Conservation (phyloP, 306 rosid species). For the Mucuna pruriens region DNA sequence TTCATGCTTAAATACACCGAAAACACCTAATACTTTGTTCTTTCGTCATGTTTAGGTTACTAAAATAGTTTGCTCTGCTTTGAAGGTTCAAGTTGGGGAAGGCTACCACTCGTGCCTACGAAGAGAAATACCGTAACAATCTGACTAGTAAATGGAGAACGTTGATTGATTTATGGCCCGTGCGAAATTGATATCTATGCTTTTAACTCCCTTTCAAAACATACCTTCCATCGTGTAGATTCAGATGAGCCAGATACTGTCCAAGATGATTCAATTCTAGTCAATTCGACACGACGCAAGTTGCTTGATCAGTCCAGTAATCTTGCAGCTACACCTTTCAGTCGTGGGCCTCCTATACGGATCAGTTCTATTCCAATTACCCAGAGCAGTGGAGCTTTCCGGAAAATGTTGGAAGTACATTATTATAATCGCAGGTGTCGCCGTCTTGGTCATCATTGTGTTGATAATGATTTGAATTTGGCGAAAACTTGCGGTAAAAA, state of each 20-base stretch:
- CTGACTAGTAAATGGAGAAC: conserved; percentile 59
- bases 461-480: conserved; percentile 58
- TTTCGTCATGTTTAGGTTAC: conserved; percentile 26
- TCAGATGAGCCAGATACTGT: conserved; percentile 39
- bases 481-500: conserved; percentile 65
- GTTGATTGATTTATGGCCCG: conserved; percentile 35
- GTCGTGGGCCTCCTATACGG: conserved; percentile 41
- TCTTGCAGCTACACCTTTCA: conserved; percentile 73
- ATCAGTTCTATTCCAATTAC: conserved; percentile 57
- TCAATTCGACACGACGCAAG: conserved; percentile 63
- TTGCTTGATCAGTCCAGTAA: conserved; percentile 75
- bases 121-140: conserved; percentile 40
- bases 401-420: conserved; percentile 57
- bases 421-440: conserved; percentile 46
- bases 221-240: conserved; percentile 52
- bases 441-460: conserved; percentile 51
- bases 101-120: conserved; percentile 40
- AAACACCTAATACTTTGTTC: conserved; percentile 13
- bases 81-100: conserved; percentile 56
- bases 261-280: conserved; percentile 36
- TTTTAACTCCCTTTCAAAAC: conserved; percentile 23
- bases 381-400: conserved; percentile 85
- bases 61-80: conserved; percentile 41
- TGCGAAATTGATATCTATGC: conserved; percentile 12
- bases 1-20: too few relatives aligned